Conservation (phyloP, 2,329 filamentous ascomycete species). For the Ophiognomonia clavigignenti-juglandacearum region DNA sequence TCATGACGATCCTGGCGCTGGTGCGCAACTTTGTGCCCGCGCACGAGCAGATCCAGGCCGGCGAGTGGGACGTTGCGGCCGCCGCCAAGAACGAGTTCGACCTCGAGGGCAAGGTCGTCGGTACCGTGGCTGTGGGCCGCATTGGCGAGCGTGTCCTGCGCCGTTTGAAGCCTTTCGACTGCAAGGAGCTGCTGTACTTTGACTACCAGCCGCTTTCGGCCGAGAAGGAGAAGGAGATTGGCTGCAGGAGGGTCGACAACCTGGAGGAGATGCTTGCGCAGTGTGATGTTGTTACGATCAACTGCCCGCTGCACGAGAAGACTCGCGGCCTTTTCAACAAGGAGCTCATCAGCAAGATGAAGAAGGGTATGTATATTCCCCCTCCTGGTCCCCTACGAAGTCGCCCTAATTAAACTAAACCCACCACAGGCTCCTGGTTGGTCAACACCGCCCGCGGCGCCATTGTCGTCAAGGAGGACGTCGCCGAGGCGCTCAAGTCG, state of each 20-base stretch:
- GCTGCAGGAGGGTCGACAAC: constrained; percentile 79
- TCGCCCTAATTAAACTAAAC: too few relatives aligned
- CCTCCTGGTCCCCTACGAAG: too few relatives aligned
- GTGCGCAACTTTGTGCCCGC: constrained; percentile 98
- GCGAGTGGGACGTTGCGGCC: constrained; percentile 92
- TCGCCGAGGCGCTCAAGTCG: constrained; percentile 84
- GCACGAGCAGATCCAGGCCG: constrained; percentile 84
- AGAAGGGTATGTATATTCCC: constrained; percentile 61
- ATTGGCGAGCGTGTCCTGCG: constrained; percentile 97
- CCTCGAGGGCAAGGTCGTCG: constrained; percentile 94
- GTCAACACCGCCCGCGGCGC: constrained; percentile 98
- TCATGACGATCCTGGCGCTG: constrained; percentile 96
- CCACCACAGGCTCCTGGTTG: constrained; percentile 74
- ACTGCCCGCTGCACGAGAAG: constrained; percentile 99
- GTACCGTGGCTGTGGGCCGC: constrained; percentile 93
- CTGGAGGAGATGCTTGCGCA: constrained; percentile 92
- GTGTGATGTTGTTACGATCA: constrained; percentile 98
- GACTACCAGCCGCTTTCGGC: constrained; percentile 92
- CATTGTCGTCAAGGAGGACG: constrained; percentile 99
- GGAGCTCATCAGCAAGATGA: constrained; percentile 98
- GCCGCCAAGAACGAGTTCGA: constrained; percentile 99
- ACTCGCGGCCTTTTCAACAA: constrained; percentile 97
- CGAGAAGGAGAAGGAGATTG: constrained; percentile 92
- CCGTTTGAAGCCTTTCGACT: constrained; percentile 95
- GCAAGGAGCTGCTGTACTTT: constrained; percentile 99